Evolutionary conservation across 1,284 basidiomycete species (phyloP), one percentile per base, ranked within the genome.

Genomic region (Amylostereum chailletii): DNA sequence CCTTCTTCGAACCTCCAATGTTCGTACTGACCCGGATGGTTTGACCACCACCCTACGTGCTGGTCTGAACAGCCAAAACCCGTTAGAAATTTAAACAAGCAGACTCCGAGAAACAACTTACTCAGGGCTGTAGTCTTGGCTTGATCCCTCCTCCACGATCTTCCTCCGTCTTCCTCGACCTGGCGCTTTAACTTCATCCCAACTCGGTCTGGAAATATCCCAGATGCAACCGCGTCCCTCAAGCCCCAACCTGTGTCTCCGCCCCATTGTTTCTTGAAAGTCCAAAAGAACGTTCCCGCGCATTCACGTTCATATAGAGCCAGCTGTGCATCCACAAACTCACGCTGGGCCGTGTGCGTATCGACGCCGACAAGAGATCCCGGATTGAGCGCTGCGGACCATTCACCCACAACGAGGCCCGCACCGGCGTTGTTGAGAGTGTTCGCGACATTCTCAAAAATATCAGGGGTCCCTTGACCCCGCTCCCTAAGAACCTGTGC

Each of bases 201-300:
- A n/a, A 78, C 64, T 50, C 61, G 71, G 0, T 55, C 32, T 0
- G 65, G 66, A 51, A 66, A 64, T 10, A 87, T 78, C 6, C 82
- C 81, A 1, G 71, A 72, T 41, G 74, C 74, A 0, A 82, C 75
- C 0, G 86, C 85, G 61, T 90, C 82, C 53, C 76, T 72, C 36
- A 89, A 76, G 42, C 80, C 79, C 90, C 91, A 94, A 1, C 88
- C 89, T 2, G 74, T 76, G 62, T 92, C 88, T 54, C 83, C 81
- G 2, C 62, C 65, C 5, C 72, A 65, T 49, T 83, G 76, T 64
- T 92, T 91, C 71, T 86, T 90, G 63, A 82, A 86, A 39, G 89
- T 92, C 92, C 91, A 95, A 65, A 87, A 94, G 68, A 83, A 94
- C 76, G 79, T 89, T 2, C 91, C 91, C 0, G 78, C 81, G 51